A percentile compares a stretch with the other conserved stretches of the same genome.
These are phyloP conservation scores for Solanum appendiculatum DNA, from an alignment of 257 asterid genomes.

Conservation along the genomic window DNA sequence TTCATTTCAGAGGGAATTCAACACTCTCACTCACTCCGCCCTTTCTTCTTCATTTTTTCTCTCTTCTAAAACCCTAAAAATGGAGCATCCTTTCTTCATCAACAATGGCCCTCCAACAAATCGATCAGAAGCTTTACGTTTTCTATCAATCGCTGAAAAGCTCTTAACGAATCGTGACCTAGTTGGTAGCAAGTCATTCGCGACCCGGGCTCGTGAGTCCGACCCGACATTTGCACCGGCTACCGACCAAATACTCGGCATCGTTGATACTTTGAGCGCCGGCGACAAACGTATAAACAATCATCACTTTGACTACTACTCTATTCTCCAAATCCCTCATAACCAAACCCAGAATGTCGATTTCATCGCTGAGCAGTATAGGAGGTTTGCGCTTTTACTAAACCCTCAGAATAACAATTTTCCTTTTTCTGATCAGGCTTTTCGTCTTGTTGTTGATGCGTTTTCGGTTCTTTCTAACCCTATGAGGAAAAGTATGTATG, in stretches of 20 bases:
- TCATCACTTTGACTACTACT: conserved; percentile 51
- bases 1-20: background rate
- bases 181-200: conserved; percentile 77
- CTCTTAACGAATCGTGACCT: conserved; percentile 70
- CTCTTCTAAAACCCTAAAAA: background rate
- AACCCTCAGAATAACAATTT: conserved; percentile 65
- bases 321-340: conserved; percentile 61
- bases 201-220: conserved; percentile 81
- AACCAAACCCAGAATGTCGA: conserved; percentile 49
- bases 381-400: conserved; percentile 38
- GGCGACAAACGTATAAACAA: conserved; percentile 63
- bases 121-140: conserved; percentile 67
- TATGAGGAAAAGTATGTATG: conserved; percentile 47
- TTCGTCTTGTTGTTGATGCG: conserved; percentile 59
- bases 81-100: conserved; percentile 78
- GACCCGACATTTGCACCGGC: conserved; percentile 72
- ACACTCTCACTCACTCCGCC: background rate
- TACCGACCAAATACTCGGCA: conserved; percentile 62
- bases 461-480: conserved; percentile 71
- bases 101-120: conserved; percentile 11
- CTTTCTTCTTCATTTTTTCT: background rate
- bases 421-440: conserved; percentile 86
- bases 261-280: conserved; percentile 73
- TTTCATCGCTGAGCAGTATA: conserved; percentile 51
- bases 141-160: conserved; percentile 84